Percentiles rank a stretch among this genome's conserved stretches.
Evolutionary conservation across 1,139 yeast species (phyloP).

Genomic region (Debaryomyces singareniensis): DNA sequence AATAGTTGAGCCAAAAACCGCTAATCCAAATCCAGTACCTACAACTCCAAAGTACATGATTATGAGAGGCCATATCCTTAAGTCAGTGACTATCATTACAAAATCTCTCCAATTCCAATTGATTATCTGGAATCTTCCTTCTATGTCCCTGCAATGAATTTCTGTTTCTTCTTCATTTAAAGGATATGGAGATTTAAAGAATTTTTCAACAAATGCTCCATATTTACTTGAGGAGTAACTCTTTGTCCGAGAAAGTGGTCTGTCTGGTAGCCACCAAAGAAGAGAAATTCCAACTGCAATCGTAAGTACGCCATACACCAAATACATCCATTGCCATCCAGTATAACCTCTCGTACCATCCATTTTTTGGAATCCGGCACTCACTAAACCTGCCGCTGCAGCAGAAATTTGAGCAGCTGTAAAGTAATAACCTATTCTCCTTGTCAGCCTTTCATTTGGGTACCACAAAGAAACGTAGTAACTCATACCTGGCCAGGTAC

Average conservation of each 20-base stretch:
- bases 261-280: conserved; percentile 83
- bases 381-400: conserved; percentile 77
- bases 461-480: conserved; percentile 83
- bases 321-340: conserved; percentile 88
- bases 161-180: conserved; percentile 46
- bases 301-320: conserved; percentile 73
- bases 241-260: conserved; percentile 30
- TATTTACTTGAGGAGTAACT: conserved; percentile 9
- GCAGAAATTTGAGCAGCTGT: conserved; percentile 90
- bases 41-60: conserved; percentile 92
- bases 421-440: conserved; percentile 81
- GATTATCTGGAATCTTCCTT: conserved; percentile 28
- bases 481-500: conserved; percentile 92
- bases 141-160: conserved; percentile 63
- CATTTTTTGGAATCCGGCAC: conserved; percentile 84
- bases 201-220: conserved; percentile 14
- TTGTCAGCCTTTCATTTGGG: conserved; percentile 71
- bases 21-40: conserved; percentile 81
- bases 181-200: conserved; percentile 42
- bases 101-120: conserved; percentile 63
- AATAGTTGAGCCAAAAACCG: conserved; percentile 82
- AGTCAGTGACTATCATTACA: conserved; percentile 49
- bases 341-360: conserved; percentile 63
- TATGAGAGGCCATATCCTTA: conserved; percentile 72
- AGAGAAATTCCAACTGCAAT: conserved; percentile 57